Base-by-base conservation (phyloP, 371 early-diverging fungal species). In the Mucor piriformis region DNA sequence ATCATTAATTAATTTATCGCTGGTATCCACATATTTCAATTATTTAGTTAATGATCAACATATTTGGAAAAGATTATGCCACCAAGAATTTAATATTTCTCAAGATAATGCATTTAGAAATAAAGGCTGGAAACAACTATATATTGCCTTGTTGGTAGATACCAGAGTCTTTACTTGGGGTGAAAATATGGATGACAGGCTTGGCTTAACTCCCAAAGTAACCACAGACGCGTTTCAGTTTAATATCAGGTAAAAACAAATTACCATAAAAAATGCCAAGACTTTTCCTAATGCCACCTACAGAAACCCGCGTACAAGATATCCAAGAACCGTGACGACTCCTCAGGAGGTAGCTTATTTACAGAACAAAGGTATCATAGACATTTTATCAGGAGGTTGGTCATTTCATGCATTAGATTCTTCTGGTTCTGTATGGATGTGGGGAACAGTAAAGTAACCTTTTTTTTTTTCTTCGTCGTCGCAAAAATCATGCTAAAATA, bases 381-480 rank as follows among this genome's bases (percentile, higher is more conserved):
- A 77, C 62, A 67, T 80, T 23, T 40, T 66, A 15, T 66, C 77
- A 32, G 77, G 77, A 16, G 77, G 77, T n/a, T 80, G 77, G 77
- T 73, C 72, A 15, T 77, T 80, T 51, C 76, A 80, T 68, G 77
- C 72, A 23, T 57, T 80, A 12, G 73, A 75, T 59, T 57, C 62
- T 12, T 43, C 66, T 43, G 81, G 81, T 2, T 59, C 57, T 10
- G 73, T 80, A 1, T 80, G 76, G 73, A 66, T 66, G 54, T 80
- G 81, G 81, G 77, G 81, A 23, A 68, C 58, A 27, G 80, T 80
- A 74, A 72, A 50, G 54, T 50, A 20, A 23, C 12, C 27, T 15
- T 11, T 20, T 6, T 43, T n/a, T n/a, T n/a, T n/a, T n/a, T n/a
- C n/a, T n/a, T n/a, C n/a, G n/a, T n/a, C n/a, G n/a, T n/a, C n/a